Evolutionary conservation across 2,329 filamentous ascomycete genomes (phyloP).

Genomic region (Alternaria panax): DNA sequence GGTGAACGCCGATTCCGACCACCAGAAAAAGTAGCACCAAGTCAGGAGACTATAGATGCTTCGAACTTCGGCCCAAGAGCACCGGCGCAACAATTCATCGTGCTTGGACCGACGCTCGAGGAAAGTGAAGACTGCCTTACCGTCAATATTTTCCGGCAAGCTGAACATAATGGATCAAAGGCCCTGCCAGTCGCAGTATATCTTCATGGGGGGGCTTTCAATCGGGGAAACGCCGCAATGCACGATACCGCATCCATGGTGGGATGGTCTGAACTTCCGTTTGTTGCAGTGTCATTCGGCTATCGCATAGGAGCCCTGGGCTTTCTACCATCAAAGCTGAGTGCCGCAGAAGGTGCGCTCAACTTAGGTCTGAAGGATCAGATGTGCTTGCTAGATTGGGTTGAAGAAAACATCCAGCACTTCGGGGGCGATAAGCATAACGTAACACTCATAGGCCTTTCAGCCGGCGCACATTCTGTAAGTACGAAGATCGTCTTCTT

Average conservation of each 20-base stretch:
- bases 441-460: slow-evolving; percentile 33
- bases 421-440: slow-evolving; percentile 39
- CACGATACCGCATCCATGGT: slow-evolving; percentile 70
- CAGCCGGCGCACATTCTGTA: slow-evolving; percentile 33
- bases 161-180: slow-evolving; percentile 5
- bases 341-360: slow-evolving; percentile 43
- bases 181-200: slow-evolving; percentile 54
- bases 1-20: slow-evolving; percentile 29
- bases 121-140: slow-evolving; percentile 35
- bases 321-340: slow-evolving; percentile 18
- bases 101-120: slow-evolving; percentile 17
- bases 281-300: slow-evolving; percentile 60
- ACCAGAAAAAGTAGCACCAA: slow-evolving; percentile 22
- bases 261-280: slow-evolving; percentile 57
- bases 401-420: slow-evolving; percentile 48
- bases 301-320: slow-evolving; percentile 29
- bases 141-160: slow-evolving; percentile 29
- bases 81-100: slow-evolving; percentile 26
- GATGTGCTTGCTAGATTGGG: slow-evolving; percentile 53
- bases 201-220: slow-evolving; percentile 70
- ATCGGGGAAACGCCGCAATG: slow-evolving; percentile 45
- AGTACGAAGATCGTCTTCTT: not conserved
- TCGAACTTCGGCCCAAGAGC: slow-evolving; percentile 27
- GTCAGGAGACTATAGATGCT: slow-evolving; percentile 21
- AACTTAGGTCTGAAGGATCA: slow-evolving; percentile 35